phyloP scores from a whole-genome alignment of 2,329 filamentous ascomycete species.

The Aspergillus spinulosporus region DNA sequence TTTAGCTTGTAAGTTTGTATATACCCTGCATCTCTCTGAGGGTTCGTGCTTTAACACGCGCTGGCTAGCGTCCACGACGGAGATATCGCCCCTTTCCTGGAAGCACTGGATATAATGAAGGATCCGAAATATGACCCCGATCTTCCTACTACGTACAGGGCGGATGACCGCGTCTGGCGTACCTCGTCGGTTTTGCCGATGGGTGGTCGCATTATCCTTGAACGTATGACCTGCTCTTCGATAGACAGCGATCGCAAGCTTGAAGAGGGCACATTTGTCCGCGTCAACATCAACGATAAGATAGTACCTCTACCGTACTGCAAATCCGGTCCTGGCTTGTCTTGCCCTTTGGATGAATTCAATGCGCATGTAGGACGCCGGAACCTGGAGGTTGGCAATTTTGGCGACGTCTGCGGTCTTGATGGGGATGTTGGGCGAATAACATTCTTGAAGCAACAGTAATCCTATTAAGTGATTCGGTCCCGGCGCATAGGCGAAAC shows the following conservation, averaged over 20 bases:
- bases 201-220: constrained; percentile 57
- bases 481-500: too few relatives aligned
- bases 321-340: constrained; percentile 48
- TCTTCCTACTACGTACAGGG: constrained; percentile 51
- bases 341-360: constrained; percentile 51
- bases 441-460: constrained; percentile 52
- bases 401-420: constrained; percentile 52
- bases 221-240: constrained; percentile 50
- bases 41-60: background rate
- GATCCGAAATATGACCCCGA: constrained; percentile 38
- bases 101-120: constrained; percentile 53
- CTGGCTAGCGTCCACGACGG: constrained; percentile 54
- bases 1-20: constrained; percentile 55
- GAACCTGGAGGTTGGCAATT: constrained; percentile 49
- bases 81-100: constrained; percentile 58
- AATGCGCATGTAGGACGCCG: constrained; percentile 41
- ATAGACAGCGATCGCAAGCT: constrained; percentile 12
- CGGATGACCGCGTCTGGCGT: constrained; percentile 51
- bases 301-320: constrained; percentile 53
- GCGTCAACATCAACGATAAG: constrained; percentile 60
- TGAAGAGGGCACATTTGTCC: constrained; percentile 43
- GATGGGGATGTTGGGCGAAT: constrained; percentile 44
- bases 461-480: background rate
- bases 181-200: constrained; percentile 59
- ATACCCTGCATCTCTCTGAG: background rate